Base-by-base conservation (phyloP, 306 rosid genomes). In the Dalbergia cultrata region DNA sequence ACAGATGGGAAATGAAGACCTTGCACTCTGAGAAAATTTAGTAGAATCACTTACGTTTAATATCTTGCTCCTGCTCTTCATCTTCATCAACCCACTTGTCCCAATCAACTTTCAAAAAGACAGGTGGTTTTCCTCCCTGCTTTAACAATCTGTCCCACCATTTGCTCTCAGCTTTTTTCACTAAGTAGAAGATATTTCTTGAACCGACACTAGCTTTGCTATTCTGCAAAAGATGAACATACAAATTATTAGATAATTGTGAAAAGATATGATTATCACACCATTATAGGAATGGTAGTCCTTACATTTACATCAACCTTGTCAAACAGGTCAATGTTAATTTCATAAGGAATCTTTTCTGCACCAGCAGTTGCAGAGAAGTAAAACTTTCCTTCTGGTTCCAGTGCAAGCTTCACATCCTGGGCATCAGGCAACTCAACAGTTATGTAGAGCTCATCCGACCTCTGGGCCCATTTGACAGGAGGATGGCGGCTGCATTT, bases 1-100 rank as follows among this genome's bases (percentile, higher is more conserved):
- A 85, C 39, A 44, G 11, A 18, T 8, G 22, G 22, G 31, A 73
- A 81, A 79, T 9, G 21, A 58, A 80, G 49, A 52, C 6, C 65
- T 45, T 16, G 18, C 35, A 73, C 16, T 39, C 74, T 65, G 74
- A 77, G 66, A 80, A 72, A 81, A 47, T 9, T 31, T 68, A 43
- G 43, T 9, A 59, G 18, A 85, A 70, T 68, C 44, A 81, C 86
- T 68, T 72, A 85, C 89, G 65, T 16, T 72, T 49, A 64, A 19
- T 56, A 45, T 83, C 92, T 9, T 50, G 14, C 16, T 45, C 94
- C 12, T 22, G 70, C 57, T 89, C 97, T 49, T 90, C 97, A 50
- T 90, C 96, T 82, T 93, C 97, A 82, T 93, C 97, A 54, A 85
- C 84, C 97, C 96, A 93, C 78, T 88, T 92, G 72, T 89, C 85